Evolutionary conservation across 805 yeast species (phyloP).

Genomic region (Priceomyces haplophilus): DNA sequence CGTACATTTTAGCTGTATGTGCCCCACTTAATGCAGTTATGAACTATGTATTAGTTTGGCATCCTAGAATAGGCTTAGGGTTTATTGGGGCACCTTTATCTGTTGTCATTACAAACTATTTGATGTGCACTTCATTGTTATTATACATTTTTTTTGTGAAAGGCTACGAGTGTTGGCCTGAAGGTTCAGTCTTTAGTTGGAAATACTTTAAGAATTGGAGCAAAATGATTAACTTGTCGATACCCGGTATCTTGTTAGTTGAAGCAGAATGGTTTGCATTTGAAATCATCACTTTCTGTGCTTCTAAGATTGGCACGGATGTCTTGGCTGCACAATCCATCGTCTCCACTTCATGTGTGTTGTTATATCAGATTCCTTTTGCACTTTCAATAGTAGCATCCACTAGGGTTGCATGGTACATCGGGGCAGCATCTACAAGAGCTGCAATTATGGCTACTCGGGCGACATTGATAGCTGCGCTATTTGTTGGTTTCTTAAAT

Average conservation of each 20-base stretch:
- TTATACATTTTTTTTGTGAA: slow-evolving; percentile 43
- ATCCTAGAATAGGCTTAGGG: slow-evolving; percentile 52
- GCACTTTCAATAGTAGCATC: slow-evolving; percentile 74
- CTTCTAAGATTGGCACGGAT: slow-evolving; percentile 64
- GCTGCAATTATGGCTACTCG: slow-evolving; percentile 35
- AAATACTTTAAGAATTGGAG: slow-evolving; percentile 53
- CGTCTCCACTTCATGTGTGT: slow-evolving; percentile 62
- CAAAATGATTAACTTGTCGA: slow-evolving; percentile 58
- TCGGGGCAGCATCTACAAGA: slow-evolving; percentile 58
- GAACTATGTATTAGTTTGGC: slow-evolving; percentile 72
- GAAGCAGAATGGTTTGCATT: slow-evolving; percentile 78
- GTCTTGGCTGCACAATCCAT: slow-evolving; percentile 74
- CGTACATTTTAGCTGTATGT: slow-evolving; percentile 64
- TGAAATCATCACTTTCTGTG: slow-evolving; percentile 67
- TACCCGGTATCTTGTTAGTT: slow-evolving; percentile 76
- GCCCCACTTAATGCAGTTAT: slow-evolving; percentile 71
- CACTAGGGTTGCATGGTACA: slow-evolving; percentile 71
- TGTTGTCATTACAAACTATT: slow-evolving; percentile 66
- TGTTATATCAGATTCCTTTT: slow-evolving; percentile 72
- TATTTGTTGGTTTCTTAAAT: slow-evolving; percentile 34
- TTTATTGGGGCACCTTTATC: slow-evolving; percentile 77
- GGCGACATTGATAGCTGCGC: slow-evolving; percentile 34
- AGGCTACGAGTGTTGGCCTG: slow-evolving; percentile 47
- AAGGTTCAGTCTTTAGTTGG: slow-evolving; percentile 20
- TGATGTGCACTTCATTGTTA: slow-evolving; percentile 59